Base-by-base conservation (phyloP, 495 filamentous ascomycete genomes). In the Neurospora sp. region DNA sequence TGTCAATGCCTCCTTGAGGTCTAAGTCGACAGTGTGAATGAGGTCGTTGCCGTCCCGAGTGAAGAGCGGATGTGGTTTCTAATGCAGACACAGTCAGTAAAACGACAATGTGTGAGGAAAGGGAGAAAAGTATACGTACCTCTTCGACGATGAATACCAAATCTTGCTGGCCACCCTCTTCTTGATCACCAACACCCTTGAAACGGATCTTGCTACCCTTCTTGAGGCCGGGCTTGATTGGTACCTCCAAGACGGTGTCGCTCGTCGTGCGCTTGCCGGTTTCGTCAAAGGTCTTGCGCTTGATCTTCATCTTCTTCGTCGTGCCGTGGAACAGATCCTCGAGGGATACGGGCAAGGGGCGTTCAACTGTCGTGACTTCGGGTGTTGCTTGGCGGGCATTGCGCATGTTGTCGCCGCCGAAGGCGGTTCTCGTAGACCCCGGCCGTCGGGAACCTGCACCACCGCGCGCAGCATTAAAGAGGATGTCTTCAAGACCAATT, bases 181-280 rank as follows among this genome's bases (percentile, higher is more conserved):
- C 94, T 79, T 98, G 94, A 81, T 98, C 96, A 2, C 96, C 96
- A 40, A 98, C 93, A 39, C 94, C 93, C 81, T 92, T 91, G 79
- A 96, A 99, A 83, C 97, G 97, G 76, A 99, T 96, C 87, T 98
- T 99, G 74, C 93, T 96, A 31, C 96, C 96, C 72, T 94, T 92
- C 81, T 97, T 96, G 81, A 97, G 87, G 65, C 96, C 96, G 40
- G 93, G 92, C 83, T 98, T 97, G 82, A 98, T 96, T 70, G 91
- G 91, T 72, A 98, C 95, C 79, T 97, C 94, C 22, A 99, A 81
- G 9, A 97, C 92, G 73, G 94, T 91, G 73, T 99, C 96, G 72
- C 94, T 91, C 4, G 91, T 91, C 39, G 85, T 94, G 75, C 92
- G 89, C 83, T 94, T 97, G 59, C 93, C 93, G 37, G 87, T 92